A percentile compares a stretch with the other conserved stretches of the same genome.
phyloP scores from a whole-genome alignment of 2,329 filamentous ascomycete genomes.

The Talaromyces sp. region DNA sequence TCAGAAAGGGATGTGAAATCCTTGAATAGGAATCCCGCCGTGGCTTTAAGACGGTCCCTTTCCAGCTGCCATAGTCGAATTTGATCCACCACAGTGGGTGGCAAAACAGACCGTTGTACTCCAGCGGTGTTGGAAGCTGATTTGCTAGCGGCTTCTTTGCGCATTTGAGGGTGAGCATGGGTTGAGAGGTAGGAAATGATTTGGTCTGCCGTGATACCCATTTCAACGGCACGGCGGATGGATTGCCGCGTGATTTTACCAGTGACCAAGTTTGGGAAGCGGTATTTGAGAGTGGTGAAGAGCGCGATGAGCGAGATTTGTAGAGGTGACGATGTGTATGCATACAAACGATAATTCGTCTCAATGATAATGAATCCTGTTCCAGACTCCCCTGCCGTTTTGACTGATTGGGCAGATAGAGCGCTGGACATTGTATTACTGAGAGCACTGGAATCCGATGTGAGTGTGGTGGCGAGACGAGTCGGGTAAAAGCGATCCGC shows the following conservation, averaged over 20 bases:
- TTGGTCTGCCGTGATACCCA: constrained; percentile 90
- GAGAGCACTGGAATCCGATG: constrained; percentile 66
- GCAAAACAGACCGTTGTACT: constrained; percentile 61
- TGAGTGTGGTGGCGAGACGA: constrained; percentile 87
- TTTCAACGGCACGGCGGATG: constrained; percentile 77
- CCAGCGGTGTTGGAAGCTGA: constrained; percentile 35
- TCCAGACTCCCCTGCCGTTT: constrained; percentile 24
- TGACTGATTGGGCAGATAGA: constrained; percentile 36
- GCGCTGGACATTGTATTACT: constrained; percentile 67
- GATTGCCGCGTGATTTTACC: constrained; percentile 86
- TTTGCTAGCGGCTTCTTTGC: constrained; percentile 49
- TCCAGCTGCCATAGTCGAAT: constrained; percentile 97
- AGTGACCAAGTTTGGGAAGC: constrained; percentile 90
- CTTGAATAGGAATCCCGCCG: constrained; percentile 78
- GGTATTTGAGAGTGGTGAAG: constrained; percentile 80
- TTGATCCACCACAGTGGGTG: constrained; percentile 94
- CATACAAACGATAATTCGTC: constrained; percentile 96
- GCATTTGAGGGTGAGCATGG: constrained; percentile 93
- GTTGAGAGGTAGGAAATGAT: constrained; percentile 89
- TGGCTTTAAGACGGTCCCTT: constrained; percentile 86
- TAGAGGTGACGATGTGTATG: constrained; percentile 88
- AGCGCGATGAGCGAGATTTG: constrained; percentile 92
- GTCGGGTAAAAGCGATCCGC: constrained; percentile 73
- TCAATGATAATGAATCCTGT: constrained; percentile 87
- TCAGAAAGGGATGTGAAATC: constrained; percentile 72